phyloP scores from a whole-genome alignment of 768 basidiomycete species.

The Suillus cothurnatus region DNA sequence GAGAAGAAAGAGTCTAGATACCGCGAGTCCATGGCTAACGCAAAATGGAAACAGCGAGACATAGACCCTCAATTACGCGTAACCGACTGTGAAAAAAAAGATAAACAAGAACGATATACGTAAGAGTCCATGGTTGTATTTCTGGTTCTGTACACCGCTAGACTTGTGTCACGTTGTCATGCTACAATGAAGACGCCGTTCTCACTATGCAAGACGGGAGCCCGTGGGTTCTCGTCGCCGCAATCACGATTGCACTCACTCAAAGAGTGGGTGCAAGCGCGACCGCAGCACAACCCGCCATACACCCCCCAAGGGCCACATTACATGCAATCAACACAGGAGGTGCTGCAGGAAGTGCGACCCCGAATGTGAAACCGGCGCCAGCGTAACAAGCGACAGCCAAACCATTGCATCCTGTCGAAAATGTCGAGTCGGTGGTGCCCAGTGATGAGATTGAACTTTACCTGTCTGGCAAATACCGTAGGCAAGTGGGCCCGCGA shows the following conservation, averaged over 20 bases:
- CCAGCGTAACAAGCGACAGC: constrained; percentile 24
- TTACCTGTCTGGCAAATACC: constrained; percentile 28
- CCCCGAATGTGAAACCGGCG: constrained; percentile 28
- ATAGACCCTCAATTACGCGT: not conserved
- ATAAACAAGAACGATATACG: not conserved
- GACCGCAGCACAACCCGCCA: constrained; percentile 23
- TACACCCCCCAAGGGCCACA: constrained; percentile 23
- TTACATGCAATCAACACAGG: constrained; percentile 28
- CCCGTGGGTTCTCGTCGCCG: not conserved
- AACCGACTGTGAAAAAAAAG: too few species aligned
- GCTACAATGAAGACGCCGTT: not conserved
- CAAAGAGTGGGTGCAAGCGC: constrained; percentile 29
- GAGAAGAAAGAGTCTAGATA: not conserved
- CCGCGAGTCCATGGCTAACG: not conserved
- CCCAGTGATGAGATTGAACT: not conserved
- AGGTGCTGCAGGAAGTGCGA: constrained; percentile 21
- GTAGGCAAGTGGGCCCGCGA: constrained; percentile 26
- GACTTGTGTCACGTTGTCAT: too few species aligned
- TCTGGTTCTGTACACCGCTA: not conserved
- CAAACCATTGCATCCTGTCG: constrained; percentile 27
- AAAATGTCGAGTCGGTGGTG: too few species aligned
- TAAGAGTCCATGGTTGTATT: not conserved
- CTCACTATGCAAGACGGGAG: not conserved
- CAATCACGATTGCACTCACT: constrained; percentile 3
- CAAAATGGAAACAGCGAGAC: not conserved